Base-by-base conservation (phyloP, 164 flowering plant species). In the Vitis vinifera region DNA sequence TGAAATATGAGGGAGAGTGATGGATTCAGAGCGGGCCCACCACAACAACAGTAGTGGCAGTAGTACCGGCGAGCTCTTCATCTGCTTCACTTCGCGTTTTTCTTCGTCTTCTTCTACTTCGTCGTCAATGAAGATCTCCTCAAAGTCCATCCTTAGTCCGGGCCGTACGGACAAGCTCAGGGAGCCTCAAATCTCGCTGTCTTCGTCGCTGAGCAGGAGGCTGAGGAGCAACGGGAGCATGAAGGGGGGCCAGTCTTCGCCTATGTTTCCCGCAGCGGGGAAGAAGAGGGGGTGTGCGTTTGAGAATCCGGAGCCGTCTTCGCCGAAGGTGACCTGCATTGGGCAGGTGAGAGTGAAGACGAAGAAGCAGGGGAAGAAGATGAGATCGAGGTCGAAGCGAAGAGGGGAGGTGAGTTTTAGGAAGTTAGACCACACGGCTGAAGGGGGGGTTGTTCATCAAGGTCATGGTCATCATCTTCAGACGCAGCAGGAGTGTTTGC, bases 291-390 rank as follows among this genome's bases (percentile, higher is more conserved):
- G 85, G 16, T 65, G 77, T 11, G 80, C 76, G 19, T 89, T 87
- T 31, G 98, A 93, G 5, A 89, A 84, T 55, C 84, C 90, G 0
- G 98, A 94, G 70, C 98, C 98, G 0, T 83, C 91, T 10, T 94
- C 98, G 3, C 98, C 97, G 0, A 94, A 91, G 27, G 98, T 94
- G 1, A 94, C 98, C 23, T 94, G 98, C 71, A 94, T 94, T 57
- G 97, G 97, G 2, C 98, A 92, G 65, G 97, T 94, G 1, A 75
- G 97, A 23, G 94, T 92, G 2, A 94, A 93, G 80, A 84, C 96
- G 23, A 93, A 88, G 93, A 90, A 91, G 59, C 89, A 86, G 56
- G 84, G 80, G 57, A 86, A 84, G 84, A 88, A 84, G 77, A 68
- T 81, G 66, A 76, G 90, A 44, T 71, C 80, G 19, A 79, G 85